Base-by-base conservation (phyloP, 108 stramenopile genomes). In the Skeletonema potamos region DNA sequence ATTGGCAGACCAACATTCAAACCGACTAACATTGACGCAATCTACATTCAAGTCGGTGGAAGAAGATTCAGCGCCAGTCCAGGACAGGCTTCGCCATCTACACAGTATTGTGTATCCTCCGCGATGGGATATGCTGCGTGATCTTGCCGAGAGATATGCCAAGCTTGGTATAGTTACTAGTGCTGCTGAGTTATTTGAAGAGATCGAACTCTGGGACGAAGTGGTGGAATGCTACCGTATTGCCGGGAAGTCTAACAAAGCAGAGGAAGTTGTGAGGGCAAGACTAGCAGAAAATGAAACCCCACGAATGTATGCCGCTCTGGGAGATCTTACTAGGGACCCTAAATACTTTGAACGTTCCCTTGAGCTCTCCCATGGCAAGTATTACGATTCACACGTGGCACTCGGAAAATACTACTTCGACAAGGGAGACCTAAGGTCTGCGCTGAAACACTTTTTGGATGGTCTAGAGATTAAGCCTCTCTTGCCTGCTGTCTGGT, bases 161-260 rank as follows among this genome's bases (percentile, higher is more conserved):
- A 81, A 84, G 56, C 73, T 96, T 51, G 96, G 96, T 13, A 89
- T 97, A 5, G 90, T 95, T 2, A 94, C 88, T 6, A 95, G 89
- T 66, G 98, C 98, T 18, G 93, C 96, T 17, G 95, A 94, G 64
- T 72, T 96, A 15, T 99, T 89, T 68, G 91, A 92, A 43, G 96
- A 98, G 59, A 87, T 99, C 41, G 96, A 95, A 39, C 79, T 97
- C 34, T 99, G 98, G 98, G 97, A 98, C 74, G 98, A 99, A 71
- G 97, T 96, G 6, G 97, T 97, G 6, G 97, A 97, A 57, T 99
- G 98, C 66, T 96, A 97, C 71, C 76, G 82, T 36, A 80, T 89
- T 32, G 85, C 97, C 59, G 95, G 97, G 64, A 91, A 90, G 68
- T 84, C 84, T n/a, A 83, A 69, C 15, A 88, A 84, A 51, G 98